phyloP scores from a whole-genome alignment of 1,284 basidiomycete genomes.

The Neonothopanus nambi region DNA sequence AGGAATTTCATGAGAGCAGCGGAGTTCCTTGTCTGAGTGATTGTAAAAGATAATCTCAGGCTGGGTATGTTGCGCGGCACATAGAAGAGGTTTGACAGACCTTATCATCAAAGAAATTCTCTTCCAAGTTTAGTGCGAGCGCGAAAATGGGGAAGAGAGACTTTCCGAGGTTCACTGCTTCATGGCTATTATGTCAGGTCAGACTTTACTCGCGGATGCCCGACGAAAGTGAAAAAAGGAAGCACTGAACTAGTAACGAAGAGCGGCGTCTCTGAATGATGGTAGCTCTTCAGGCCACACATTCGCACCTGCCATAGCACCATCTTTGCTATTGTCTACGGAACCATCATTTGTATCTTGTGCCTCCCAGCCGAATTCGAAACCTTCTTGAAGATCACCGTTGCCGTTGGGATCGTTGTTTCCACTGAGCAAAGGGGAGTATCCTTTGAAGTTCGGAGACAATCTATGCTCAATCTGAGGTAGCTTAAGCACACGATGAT shows the following conservation, averaged over 20 bases:
- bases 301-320: constrained; percentile 62
- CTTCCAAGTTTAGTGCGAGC: constrained; percentile 73
- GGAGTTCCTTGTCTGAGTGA: constrained; percentile 56
- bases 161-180: constrained; percentile 57
- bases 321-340: constrained; percentile 41
- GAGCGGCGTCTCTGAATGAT: constrained; percentile 51
- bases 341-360: constrained; percentile 10
- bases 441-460: constrained; percentile 71
- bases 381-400: constrained; percentile 82
- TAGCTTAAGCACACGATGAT: background rate
- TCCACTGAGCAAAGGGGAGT: constrained; percentile 60
- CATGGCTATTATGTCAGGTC: constrained; percentile 36
- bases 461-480: constrained; percentile 69
- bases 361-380: constrained; percentile 70
- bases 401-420: constrained; percentile 64
- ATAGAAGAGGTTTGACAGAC: constrained; percentile 36
- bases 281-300: constrained; percentile 59
- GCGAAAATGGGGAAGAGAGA: constrained; percentile 83
- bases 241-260: constrained; percentile 60
- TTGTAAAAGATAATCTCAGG: no score
- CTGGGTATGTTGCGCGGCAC: no score
- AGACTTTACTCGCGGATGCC: no score
- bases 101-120: constrained; percentile 82
- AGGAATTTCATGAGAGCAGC: constrained; percentile 79
- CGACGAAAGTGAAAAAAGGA: no score